Base-by-base conservation (phyloP, 2,329 filamentous ascomycete species). In the Botrytis fragariae region DNA sequence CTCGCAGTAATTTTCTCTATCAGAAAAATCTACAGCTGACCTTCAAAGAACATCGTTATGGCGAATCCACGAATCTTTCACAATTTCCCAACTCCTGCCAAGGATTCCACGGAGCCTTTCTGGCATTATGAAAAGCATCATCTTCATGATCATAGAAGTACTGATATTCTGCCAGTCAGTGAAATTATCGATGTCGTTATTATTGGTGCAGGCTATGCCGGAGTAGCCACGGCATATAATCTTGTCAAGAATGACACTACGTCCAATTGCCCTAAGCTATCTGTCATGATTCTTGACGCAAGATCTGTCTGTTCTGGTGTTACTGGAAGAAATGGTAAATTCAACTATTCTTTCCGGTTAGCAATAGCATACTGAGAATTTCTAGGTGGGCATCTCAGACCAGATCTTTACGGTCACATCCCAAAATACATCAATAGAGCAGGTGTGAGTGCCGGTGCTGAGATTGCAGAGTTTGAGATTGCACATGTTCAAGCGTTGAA, bases 271-370 rank as follows among this genome's bases (percentile, higher is more conserved):
- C n/a, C n/a, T 1, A 54, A 29, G 14, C 1, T 18, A 20, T 84
- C 82, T 22, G 86, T 94, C 22, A 84, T 93, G 4, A 86, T 94
- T 83, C 84, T 95, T 4, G 92, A 95, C 82, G 92, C 92, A n/a
- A 86, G 92, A 77, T 92, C 94, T 83, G 91, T 90, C 3, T 94
- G 92, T 79, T 94, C 88, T 87, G 92, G 92, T 20, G 92, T 92
- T 37, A 95, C 92, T 1, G 92, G 92, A n/a, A 83, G 92, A 79
- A 91, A 92, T 80, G 71, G 71, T 54, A 29, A 29, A 4, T 9
- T 6, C 14, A 54, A 29, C 0, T 1, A 18, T n/a, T 18, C 3
- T 29, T 8, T 18, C 2, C 6, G 14, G 29, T 54, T 29, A 25
- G 51, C 1, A 29, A 18, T 54, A 29, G 14, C 14, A 54, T 29